These are phyloP conservation scores for Linum trigynum DNA, from an alignment of 345 rosid genomes.

Conservation along the genomic window DNA sequence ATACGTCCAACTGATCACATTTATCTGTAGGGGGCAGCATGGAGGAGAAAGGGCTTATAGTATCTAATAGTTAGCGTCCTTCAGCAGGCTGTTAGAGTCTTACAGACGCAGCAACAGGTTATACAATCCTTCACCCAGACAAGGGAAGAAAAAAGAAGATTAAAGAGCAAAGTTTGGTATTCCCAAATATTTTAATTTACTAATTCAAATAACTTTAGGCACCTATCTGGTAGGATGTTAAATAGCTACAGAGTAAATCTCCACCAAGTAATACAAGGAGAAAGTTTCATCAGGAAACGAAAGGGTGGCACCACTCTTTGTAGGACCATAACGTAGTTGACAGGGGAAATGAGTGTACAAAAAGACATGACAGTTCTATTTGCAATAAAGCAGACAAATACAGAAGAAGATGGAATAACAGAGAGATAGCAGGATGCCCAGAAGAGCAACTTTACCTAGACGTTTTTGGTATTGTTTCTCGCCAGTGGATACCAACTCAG, in stretches of 20 bases:
- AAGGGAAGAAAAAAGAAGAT: neutral
- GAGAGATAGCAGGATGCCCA: neutral
- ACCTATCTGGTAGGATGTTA: neutral
- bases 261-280: too few relatives aligned
- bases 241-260: neutral
- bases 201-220: neutral
- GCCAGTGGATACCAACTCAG: slow-evolving; percentile 34
- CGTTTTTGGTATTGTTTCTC: slow-evolving; percentile 39
- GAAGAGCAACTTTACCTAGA: slow-evolving; percentile 42
- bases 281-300: too few relatives aligned
- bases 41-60: neutral
- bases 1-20: neutral
- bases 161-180: neutral
- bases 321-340: neutral
- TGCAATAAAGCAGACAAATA: neutral
- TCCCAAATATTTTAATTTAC: neutral
- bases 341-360: neutral
- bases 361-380: too few relatives aligned
- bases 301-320: too few relatives aligned
- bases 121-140: neutral
- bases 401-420: too few relatives aligned
- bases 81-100: neutral
- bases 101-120: neutral
- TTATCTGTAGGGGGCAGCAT: too few relatives aligned
- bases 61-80: neutral